Conservation (phyloP, 2,329 filamentous ascomycete genomes). For the Thyridium curvatum region DNA sequence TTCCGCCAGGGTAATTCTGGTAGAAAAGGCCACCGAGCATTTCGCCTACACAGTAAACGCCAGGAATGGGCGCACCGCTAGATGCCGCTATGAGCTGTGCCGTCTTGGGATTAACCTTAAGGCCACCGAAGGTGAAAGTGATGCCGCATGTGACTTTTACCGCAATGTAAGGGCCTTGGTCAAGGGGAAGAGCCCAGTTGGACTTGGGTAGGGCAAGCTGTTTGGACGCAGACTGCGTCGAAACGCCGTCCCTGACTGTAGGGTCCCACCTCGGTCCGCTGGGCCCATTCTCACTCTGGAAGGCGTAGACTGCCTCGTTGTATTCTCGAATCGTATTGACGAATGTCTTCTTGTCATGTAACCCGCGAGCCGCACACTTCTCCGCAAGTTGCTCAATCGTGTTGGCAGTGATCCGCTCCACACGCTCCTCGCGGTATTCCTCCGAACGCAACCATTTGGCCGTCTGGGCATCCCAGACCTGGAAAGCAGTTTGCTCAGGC, state of each 20-base stretch:
- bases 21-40: constrained; percentile 62
- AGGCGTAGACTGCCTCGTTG: constrained; percentile 48
- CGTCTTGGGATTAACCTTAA: constrained; percentile 49
- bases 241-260: constrained; percentile 53
- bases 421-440: constrained; percentile 55
- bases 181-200: constrained; percentile 59
- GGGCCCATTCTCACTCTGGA: constrained; percentile 31
- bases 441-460: constrained; percentile 49
- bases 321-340: constrained; percentile 46
- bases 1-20: constrained; percentile 57
- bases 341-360: constrained; percentile 35
- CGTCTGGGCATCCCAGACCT: constrained; percentile 54
- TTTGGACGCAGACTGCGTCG: constrained; percentile 44
- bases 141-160: constrained; percentile 60
- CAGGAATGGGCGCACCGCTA: constrained; percentile 39
- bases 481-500: constrained; percentile 52
- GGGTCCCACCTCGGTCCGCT: constrained; percentile 47
- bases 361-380: constrained; percentile 36
- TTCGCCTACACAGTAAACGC: constrained; percentile 56
- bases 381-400: constrained; percentile 50
- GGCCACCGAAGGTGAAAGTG: constrained; percentile 63
- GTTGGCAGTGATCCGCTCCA: constrained; percentile 42
- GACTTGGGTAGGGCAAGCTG: constrained; percentile 48
- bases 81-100: constrained; percentile 41
- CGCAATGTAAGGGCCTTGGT: constrained; percentile 52